These are phyloP conservation scores for Pascua sp. DNA, from an alignment of 1,284 basidiomycete genomes.

Conservation along the genomic window DNA sequence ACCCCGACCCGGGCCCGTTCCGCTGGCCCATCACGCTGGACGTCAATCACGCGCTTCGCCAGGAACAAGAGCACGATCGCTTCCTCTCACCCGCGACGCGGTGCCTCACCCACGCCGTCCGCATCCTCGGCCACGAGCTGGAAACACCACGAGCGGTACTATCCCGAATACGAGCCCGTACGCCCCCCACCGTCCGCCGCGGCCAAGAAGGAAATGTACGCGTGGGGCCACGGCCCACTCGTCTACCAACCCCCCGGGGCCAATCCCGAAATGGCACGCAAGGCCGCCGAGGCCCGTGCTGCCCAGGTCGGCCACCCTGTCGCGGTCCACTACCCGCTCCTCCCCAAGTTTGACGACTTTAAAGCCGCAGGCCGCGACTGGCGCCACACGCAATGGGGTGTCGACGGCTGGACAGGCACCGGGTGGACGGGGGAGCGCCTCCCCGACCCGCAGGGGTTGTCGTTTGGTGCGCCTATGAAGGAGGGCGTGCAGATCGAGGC, in stretches of 20 bases:
- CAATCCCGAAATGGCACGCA: not conserved
- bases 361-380: constrained; percentile 13
- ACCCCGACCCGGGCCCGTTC: not conserved
- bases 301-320: constrained; percentile 22
- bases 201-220: not conserved
- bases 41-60: not conserved
- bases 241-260: constrained; percentile 6
- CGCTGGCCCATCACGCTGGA: not conserved
- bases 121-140: constrained; percentile 12
- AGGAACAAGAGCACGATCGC: not conserved
- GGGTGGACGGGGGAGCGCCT: constrained; percentile 32
- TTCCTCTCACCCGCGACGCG: not conserved
- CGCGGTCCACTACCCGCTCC: constrained; percentile 31
- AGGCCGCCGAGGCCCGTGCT: constrained; percentile 19
- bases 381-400: constrained; percentile 18
- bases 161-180: constrained; percentile 31
- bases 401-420: constrained; percentile 33
- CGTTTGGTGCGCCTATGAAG: constrained; percentile 32
- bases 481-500: constrained; percentile 9
- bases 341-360: constrained; percentile 31
- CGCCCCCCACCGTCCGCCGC: not conserved
- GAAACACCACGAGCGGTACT: constrained; percentile 36
- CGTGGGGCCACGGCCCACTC: constrained; percentile 1
- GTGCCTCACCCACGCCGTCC: not conserved
- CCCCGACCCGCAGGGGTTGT: constrained; percentile 21